Base-by-base conservation (phyloP, 352 stramenopile species). In the Phytophthora crassamura region DNA sequence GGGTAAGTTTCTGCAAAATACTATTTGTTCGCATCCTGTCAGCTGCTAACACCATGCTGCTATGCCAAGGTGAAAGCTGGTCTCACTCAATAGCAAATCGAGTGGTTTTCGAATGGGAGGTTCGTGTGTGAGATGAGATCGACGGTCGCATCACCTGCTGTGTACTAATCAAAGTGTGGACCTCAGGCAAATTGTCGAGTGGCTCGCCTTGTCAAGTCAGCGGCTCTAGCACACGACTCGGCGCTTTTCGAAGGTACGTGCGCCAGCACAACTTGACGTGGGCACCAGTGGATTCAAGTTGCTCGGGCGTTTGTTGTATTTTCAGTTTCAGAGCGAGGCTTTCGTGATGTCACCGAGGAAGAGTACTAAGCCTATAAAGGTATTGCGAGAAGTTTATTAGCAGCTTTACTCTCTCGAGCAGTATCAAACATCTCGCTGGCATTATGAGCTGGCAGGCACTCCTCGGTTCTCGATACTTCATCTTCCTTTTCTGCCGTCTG, bases 51-150 rank as follows among this genome's bases (percentile, higher is more conserved):
- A 18, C 14, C 41, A 7, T 41, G 3, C 1, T 30, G 11, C 43
- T 49, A 16, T 56, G 14, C 30, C 9, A 41, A 94, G 87, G 85
- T 33, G 87, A 95, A 59, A 75, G 62, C 16, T 95, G 87, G 87
- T 71, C 84, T 10, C 72, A 90, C 59, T 72, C 84, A 0, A 82
- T 93, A 18, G 79, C 73, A 6, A 90, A 80, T 68, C 80, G 87
- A 0, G 7, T 93, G 0, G 54, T 77, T n/a, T 77, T 95, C 2
- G 65, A 72, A 18, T 94, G 86, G 84, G 73, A 93, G 75, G 86
- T 92, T 50, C 15, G 75, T 68, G 3, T 50, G 30, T 12, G 52
- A 28, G 25, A 30, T 30, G 25, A 30, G 25, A 15, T 55, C 16
- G 25, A 30, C 14, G 33, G 11, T 59, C 36, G 12, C 18, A 22